phyloP scores from a whole-genome alignment of 2,329 filamentous ascomycete genomes.

The Ophiostoma quercus region DNA sequence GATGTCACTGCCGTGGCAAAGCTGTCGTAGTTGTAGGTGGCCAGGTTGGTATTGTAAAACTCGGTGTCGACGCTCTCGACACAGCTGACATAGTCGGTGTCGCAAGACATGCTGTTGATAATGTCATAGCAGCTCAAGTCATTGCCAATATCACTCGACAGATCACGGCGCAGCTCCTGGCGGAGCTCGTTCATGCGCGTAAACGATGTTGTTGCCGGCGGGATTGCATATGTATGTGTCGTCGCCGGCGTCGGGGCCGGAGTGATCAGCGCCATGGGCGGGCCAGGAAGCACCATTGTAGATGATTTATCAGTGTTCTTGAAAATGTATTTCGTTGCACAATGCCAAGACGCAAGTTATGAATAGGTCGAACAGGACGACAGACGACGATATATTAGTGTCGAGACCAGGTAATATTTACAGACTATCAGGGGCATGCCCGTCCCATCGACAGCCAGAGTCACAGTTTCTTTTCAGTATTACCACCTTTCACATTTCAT shows the following conservation, averaged over 20 bases:
- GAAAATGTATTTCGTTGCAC: neutral
- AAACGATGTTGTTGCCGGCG: slow-evolving; percentile 22
- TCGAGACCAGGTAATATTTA: neutral
- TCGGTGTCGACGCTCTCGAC: neutral
- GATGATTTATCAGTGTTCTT: neutral
- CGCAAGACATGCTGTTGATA: neutral
- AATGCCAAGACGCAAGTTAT: neutral
- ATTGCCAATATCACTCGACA: neutral
- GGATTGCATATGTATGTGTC: slow-evolving; percentile 23
- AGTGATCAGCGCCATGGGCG: neutral
- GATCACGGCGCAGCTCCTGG: slow-evolving; percentile 17
- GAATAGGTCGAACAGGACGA: neutral
- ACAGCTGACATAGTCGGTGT: neutral
- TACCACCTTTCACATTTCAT: neutral
- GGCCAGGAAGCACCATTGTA: neutral
- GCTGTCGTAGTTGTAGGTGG: neutral
- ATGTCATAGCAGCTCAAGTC: neutral
- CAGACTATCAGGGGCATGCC: neutral
- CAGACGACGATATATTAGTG: neutral
- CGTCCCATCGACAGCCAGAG: neutral
- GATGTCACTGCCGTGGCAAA: slow-evolving; percentile 14
- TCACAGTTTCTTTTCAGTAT: neutral
- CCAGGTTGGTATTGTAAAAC: neutral
- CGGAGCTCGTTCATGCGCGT: slow-evolving; percentile 18
- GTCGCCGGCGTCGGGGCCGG: slow-evolving; percentile 16